Percentiles rank a stretch among this genome's conserved stretches.
These are phyloP conservation scores for Neurospora sp. DNA, from an alignment of 495 filamentous ascomycete genomes.

Conservation along the genomic window DNA sequence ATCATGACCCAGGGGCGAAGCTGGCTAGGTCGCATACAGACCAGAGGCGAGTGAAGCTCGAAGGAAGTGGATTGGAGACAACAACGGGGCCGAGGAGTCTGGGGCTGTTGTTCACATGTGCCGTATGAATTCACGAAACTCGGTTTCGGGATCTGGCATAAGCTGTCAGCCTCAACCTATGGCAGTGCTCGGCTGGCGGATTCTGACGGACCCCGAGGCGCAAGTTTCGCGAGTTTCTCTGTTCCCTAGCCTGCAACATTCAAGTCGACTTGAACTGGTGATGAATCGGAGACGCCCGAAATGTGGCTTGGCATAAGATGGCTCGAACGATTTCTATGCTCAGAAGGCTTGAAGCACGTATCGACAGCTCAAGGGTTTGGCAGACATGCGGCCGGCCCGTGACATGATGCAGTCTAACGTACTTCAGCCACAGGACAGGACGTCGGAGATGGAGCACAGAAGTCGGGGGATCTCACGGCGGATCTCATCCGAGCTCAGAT, in stretches of 20 bases:
- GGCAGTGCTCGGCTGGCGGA: neutral
- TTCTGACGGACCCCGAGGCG: neutral
- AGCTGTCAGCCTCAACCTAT: neutral
- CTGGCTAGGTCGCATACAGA: neutral
- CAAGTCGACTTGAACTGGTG: neutral
- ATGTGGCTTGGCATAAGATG: neutral
- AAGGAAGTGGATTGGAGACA: neutral
- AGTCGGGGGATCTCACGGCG: neutral
- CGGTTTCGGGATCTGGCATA: neutral
- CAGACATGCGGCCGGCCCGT: neutral
- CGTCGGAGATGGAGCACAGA: neutral
- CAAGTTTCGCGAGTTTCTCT: neutral
- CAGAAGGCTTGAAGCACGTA: neutral
- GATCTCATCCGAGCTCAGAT: neutral
- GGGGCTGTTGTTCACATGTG: neutral
- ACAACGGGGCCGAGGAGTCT: neutral
- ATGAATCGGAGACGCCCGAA: neutral
- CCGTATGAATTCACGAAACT: neutral
- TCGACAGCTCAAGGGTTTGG: neutral
- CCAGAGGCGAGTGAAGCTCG: neutral
- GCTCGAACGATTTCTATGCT: neutral
- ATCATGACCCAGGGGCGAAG: neutral
- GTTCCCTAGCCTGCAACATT: neutral
- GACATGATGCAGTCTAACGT: neutral
- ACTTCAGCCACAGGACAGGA: neutral